phyloP scores from a whole-genome alignment of 345 rosid genomes.

The Eucalyptus curtisii region DNA sequence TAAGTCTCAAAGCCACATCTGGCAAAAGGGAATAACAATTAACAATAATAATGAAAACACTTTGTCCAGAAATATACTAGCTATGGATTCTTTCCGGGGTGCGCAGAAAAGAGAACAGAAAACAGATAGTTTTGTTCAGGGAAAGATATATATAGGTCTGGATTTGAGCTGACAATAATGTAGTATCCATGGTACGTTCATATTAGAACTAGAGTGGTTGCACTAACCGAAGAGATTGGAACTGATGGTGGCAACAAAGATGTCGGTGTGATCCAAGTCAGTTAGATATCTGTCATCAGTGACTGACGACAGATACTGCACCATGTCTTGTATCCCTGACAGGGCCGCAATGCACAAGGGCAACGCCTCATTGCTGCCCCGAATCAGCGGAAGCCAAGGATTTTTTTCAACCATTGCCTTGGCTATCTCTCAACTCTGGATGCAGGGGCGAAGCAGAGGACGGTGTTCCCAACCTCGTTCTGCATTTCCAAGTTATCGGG shows the following conservation, averaged over 20 bases:
- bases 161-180: no score
- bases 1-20: neutral
- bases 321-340: neutral
- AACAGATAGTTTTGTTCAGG: neutral
- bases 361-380: neutral
- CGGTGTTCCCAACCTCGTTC: neutral
- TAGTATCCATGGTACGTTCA: no score
- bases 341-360: neutral
- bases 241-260: neutral
- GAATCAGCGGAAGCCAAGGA: neutral
- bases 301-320: neutral
- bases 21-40: neutral
- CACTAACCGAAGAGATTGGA: no score
- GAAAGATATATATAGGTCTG: no score
- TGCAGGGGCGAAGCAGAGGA: neutral
- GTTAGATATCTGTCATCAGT: neutral
- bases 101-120: neutral
- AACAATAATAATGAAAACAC: neutral
- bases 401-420: fast-evolving
- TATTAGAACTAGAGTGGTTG: no score
- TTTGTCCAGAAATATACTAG: neutral
- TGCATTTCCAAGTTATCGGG: neutral
- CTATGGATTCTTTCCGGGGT: neutral
- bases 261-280: neutral
- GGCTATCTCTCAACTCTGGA: neutral